Percentiles rank a stretch among this genome's conserved stretches.
phyloP scores from a whole-genome alignment of 2,329 filamentous ascomycete species.

The Xylariaceae sp. region DNA sequence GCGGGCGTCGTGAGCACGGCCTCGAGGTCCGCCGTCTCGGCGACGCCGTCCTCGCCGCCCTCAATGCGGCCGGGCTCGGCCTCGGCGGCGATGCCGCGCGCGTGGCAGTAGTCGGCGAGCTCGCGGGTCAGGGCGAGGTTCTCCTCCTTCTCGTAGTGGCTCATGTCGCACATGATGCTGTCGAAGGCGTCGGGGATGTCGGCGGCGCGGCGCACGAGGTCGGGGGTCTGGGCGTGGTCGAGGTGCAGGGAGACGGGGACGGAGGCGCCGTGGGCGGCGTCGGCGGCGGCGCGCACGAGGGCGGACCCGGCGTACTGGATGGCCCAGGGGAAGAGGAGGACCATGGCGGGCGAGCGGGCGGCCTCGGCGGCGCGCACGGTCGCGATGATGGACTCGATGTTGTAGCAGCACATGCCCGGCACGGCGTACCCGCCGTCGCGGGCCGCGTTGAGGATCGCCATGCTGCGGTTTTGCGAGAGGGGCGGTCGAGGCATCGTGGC shows the following conservation, averaged over 20 bases:
- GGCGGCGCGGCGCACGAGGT: slow-evolving; percentile 57
- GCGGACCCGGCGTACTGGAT: slow-evolving; percentile 58
- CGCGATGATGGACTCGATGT: slow-evolving; percentile 66
- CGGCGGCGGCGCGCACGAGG: slow-evolving; percentile 51
- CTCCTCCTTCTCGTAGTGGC: slow-evolving; percentile 66
- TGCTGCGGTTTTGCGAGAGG: slow-evolving; percentile 44
- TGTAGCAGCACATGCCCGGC: slow-evolving; percentile 60
- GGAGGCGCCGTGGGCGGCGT: slow-evolving; percentile 49
- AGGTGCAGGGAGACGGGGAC: slow-evolving; percentile 62
- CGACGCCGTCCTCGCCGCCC: slow-evolving; percentile 61
- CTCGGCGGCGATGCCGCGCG: slow-evolving; percentile 62
- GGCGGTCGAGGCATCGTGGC: slow-evolving; percentile 32
- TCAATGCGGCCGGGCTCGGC: slow-evolving; percentile 70
- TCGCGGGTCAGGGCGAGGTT: slow-evolving; percentile 62
- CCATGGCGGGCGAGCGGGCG: slow-evolving; percentile 63
- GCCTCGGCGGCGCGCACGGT: slow-evolving; percentile 65
- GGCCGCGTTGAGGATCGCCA: slow-evolving; percentile 54
- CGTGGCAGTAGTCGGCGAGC: slow-evolving; percentile 60
- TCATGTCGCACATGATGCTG: slow-evolving; percentile 75
- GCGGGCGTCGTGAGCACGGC: slow-evolving; percentile 56
- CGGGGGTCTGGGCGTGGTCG: slow-evolving; percentile 62
- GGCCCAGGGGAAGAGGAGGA: slow-evolving; percentile 72
- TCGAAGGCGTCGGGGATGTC: slow-evolving; percentile 53
- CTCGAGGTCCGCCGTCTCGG: slow-evolving; percentile 43
- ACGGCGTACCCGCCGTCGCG: slow-evolving; percentile 53